Evolutionary conservation across 2,329 filamentous ascomycete species (phyloP).

Genomic region (Talaromyces sp.): DNA sequence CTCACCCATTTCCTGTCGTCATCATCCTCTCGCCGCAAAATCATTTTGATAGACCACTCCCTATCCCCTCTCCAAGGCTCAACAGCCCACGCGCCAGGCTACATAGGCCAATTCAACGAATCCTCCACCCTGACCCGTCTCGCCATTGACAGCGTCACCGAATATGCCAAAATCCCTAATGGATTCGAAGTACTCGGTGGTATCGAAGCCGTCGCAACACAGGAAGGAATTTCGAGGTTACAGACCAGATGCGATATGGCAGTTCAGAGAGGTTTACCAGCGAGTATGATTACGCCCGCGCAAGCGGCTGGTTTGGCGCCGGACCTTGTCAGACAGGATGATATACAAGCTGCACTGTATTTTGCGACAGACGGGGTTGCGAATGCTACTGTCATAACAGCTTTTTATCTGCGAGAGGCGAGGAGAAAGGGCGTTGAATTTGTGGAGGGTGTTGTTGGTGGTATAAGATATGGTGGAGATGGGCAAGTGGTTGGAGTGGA

Average conservation of each 20-base stretch:
- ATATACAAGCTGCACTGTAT: constrained; percentile 24
- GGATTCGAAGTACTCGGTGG: constrained; percentile 32
- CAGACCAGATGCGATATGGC: background rate
- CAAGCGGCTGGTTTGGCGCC: constrained; percentile 29
- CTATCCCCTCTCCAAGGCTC: constrained; percentile 30
- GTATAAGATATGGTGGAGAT: background rate
- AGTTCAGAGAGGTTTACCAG: constrained; percentile 24
- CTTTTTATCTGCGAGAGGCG: constrained; percentile 29
- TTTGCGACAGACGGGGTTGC: constrained; percentile 33
- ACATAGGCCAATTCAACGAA: constrained; percentile 39
- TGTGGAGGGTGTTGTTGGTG: constrained; percentile 22
- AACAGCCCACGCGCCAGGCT: constrained; percentile 36
- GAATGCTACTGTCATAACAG: constrained; percentile 26
- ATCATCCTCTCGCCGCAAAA: constrained; percentile 17
- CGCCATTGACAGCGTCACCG: constrained; percentile 32
- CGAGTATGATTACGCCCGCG: constrained; percentile 28
- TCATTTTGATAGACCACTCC: constrained; percentile 32
- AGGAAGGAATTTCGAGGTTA: constrained; percentile 22
- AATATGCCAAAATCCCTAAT: constrained; percentile 30
- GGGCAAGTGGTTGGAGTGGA: constrained; percentile 25
- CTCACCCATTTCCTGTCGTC: constrained; percentile 34
- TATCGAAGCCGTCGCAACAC: constrained; percentile 28
- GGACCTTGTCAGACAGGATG: constrained; percentile 29
- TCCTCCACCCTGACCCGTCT: constrained; percentile 32
- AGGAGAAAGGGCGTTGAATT: constrained; percentile 25